These are phyloP conservation scores for Pseudogymnoascus pannorum DNA, from an alignment of 2,329 filamentous ascomycete genomes.

Conservation along the genomic window DNA sequence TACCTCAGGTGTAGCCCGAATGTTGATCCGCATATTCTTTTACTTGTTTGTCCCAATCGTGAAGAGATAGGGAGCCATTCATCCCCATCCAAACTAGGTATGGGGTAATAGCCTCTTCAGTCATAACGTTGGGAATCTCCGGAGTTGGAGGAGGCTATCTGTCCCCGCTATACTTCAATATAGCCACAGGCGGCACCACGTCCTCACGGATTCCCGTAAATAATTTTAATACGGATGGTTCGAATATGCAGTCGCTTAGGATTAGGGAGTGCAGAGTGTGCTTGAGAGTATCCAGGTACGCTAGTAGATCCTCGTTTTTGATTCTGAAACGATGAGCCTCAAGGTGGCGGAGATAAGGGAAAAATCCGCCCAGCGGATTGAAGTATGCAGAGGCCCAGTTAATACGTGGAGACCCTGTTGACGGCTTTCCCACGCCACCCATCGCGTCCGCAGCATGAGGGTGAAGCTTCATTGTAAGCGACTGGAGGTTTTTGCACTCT, in stretches of 20 bases:
- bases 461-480: background rate
- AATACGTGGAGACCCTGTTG: too few species aligned
- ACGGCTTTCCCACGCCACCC: background rate
- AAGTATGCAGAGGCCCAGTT: background rate
- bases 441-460: background rate
- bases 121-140: background rate
- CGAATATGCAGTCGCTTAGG: background rate
- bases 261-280: background rate
- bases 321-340: background rate
- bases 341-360: background rate
- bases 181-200: background rate
- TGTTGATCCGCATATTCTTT: background rate
- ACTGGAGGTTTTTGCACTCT: background rate
- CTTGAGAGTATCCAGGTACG: background rate
- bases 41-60: background rate
- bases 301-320: background rate
- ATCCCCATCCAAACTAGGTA: background rate
- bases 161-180: background rate
- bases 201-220: background rate
- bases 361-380: background rate
- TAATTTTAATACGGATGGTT: background rate
- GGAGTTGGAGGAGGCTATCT: background rate
- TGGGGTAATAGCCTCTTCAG: background rate
- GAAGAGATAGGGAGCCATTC: background rate
- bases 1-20: background rate